phyloP scores from a whole-genome alignment of 371 early-diverging fungal genomes.

The Dichotomocladium elegans region DNA sequence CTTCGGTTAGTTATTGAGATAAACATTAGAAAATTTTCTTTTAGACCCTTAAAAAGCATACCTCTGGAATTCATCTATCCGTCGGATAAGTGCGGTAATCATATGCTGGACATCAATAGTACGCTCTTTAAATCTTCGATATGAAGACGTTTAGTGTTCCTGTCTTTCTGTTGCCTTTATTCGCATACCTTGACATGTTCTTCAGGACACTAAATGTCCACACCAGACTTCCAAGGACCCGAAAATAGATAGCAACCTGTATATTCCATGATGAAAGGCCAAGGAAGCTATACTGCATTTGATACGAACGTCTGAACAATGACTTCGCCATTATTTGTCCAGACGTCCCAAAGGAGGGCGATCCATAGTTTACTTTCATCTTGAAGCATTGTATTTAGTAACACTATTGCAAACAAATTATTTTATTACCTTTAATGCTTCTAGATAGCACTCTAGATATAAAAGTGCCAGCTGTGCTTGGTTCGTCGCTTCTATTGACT shows the following conservation, averaged over 20 bases:
- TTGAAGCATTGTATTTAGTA: not conserved
- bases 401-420: not conserved
- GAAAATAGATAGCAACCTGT: constrained; percentile 44
- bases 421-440: constrained; percentile 24
- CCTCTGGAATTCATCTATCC: constrained; percentile 27
- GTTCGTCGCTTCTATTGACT: not conserved
- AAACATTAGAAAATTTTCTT: no score
- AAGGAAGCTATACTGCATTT: constrained; percentile 66
- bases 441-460: constrained; percentile 48
- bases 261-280: constrained; percentile 42
- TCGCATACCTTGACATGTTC: constrained; percentile 39
- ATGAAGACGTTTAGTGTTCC: no score
- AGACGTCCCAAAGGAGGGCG: constrained; percentile 37
- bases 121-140: not conserved
- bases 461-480: constrained; percentile 33
- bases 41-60: constrained; percentile 4
- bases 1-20: no score
- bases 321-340: constrained; percentile 40
- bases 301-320: constrained; percentile 46
- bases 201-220: constrained; percentile 58
- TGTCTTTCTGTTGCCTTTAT: no score
- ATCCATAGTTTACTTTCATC: constrained; percentile 38
- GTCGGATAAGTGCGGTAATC: constrained; percentile 25
- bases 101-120: constrained; percentile 22
- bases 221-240: constrained; percentile 45